These are phyloP conservation scores for Sugiyamaella chiloensis DNA, from an alignment of 805 yeast species.

Conservation along the genomic window DNA sequence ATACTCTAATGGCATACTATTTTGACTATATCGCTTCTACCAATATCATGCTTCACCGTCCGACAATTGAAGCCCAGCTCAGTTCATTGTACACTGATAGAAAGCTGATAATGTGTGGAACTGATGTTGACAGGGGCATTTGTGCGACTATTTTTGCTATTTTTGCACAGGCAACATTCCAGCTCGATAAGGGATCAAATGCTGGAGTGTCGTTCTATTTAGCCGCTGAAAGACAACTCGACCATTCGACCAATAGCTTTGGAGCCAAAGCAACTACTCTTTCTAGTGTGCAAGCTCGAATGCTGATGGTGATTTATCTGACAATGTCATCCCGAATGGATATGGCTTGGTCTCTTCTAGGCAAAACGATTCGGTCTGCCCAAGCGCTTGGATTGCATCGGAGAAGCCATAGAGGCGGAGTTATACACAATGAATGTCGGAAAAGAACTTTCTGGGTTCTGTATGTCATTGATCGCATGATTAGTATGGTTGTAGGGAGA, in stretches of 20 bases:
- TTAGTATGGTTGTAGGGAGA: slow-evolving; percentile 9
- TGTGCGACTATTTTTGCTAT: slow-evolving; percentile 12
- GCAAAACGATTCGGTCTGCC: slow-evolving; percentile 7
- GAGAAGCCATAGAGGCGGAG: neutral
- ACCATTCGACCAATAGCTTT: slow-evolving; percentile 1
- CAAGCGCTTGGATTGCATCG: slow-evolving; percentile 10
- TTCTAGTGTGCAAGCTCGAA: slow-evolving; percentile 8
- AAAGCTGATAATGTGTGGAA: neutral
- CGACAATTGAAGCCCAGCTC: slow-evolving; percentile 8
- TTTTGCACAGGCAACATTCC: slow-evolving; percentile 8
- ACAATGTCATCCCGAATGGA: slow-evolving; percentile 9
- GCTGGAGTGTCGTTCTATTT: slow-evolving; percentile 8
- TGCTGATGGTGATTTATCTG: slow-evolving; percentile 9
- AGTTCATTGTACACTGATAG: slow-evolving; percentile 6
- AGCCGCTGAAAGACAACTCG: slow-evolving; percentile 11
- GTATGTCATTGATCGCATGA: slow-evolving; percentile 9
- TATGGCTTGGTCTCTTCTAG: slow-evolving; percentile 10
- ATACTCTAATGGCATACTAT: slow-evolving; percentile 1
- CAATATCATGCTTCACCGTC: slow-evolving; percentile 9
- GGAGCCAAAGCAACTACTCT: slow-evolving; percentile 7
- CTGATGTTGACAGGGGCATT: slow-evolving; percentile 6
- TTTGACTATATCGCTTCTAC: slow-evolving; percentile 11
- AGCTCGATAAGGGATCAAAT: slow-evolving; percentile 1
- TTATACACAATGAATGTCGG: slow-evolving; percentile 9
- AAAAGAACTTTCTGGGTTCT: slow-evolving; percentile 12